phyloP scores from a whole-genome alignment of 75 land plant genomes.

The Cryptomeria japonica region DNA sequence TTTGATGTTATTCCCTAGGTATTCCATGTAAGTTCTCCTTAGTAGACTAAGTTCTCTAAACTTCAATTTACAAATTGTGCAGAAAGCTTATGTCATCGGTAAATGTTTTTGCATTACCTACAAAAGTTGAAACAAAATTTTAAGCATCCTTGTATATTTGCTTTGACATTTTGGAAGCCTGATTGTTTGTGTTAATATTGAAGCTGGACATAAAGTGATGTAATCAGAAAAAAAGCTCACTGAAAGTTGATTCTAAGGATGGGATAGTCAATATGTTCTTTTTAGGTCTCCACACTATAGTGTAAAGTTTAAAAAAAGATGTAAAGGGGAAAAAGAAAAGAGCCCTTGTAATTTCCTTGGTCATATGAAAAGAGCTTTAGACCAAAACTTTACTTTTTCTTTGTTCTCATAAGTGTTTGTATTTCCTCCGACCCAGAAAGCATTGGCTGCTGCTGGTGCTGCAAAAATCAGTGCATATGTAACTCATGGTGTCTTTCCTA shows the following conservation, averaged over 20 bases:
- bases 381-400: neutral
- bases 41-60: neutral
- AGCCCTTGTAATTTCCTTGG: neutral
- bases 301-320: neutral
- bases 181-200: neutral
- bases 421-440: constrained; percentile 55
- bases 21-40: neutral
- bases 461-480: constrained; percentile 88
- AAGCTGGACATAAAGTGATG: neutral
- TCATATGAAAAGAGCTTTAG: neutral
- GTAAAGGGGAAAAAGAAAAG: neutral
- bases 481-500: constrained; percentile 86
- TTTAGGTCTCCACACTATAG: neutral
- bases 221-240: neutral
- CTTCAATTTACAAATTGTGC: neutral
- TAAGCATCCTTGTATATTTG: neutral
- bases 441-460: constrained; percentile 83
- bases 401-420: neutral
- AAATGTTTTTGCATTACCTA: neutral
- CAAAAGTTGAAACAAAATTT: neutral
- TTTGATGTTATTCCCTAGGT: neutral
- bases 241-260: neutral
- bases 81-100: neutral
- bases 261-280: neutral
- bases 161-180: neutral